Evolutionary conservation across 139 green algal species (phyloP), one percentile per base, ranked within the genome.

Genomic region (Yamagishiella unicocca): DNA sequence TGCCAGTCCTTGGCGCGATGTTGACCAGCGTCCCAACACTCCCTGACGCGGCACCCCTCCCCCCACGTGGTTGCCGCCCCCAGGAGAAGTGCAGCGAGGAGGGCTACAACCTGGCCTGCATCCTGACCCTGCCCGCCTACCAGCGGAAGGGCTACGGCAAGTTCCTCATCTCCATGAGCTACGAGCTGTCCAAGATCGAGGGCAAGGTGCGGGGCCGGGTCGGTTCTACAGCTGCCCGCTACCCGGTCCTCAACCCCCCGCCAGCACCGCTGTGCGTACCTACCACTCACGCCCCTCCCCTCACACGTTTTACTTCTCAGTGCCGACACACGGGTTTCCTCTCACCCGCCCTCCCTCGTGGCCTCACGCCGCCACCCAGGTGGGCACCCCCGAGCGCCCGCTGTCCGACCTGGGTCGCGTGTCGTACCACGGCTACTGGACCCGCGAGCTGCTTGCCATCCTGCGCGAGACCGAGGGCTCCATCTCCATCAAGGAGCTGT

Each of bases 91-190:
- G 83, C 89, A 94, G 77, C 67, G 94, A 97, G 91, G 95, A 98
- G 90, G 96, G 96, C n/a, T 99, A 98, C 94, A 99, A 99, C 93
- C 95, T 99, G 85, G 98, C 98, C 19, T 99, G 98, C 94, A 99
- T 99, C 93, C 94, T 99, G 31, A 99, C 96, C 9, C 91, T 99
- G 79, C 98, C 98, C 12, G 89, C 95, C 50, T 99, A 99, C 93
- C 98, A 99, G 93, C 96, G 98, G 58, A 98, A 98, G 90, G 98
- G 98, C 38, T 99, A 99, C 90, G 98, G 98, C 66, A 99, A 99
- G 93, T 97, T 99, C 89, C 95, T 99, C 70, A 99, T 99, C 88
- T 93, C 94, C 42, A 97, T 99, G 97, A 92, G 93, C 75, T 99
- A 99, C 91, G 98, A 99, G 93, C 93, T 99, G 61, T 96, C 89